These are phyloP conservation scores for Candida fluviatilis DNA, from an alignment of 805 yeast species.

Conservation along the genomic window DNA sequence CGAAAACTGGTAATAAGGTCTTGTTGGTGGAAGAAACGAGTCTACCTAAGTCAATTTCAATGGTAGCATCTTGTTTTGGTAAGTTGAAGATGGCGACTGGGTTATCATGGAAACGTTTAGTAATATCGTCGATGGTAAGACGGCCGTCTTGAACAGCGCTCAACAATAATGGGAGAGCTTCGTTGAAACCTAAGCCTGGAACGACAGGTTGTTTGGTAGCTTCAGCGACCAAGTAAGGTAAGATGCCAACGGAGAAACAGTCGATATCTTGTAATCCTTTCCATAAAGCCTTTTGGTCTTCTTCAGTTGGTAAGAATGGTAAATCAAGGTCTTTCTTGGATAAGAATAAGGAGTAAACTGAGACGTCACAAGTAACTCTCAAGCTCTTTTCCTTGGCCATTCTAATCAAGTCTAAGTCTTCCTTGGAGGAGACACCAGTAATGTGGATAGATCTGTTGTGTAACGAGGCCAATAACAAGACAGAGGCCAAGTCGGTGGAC, in stretches of 20 bases:
- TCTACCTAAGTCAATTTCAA: slow-evolving; percentile 84
- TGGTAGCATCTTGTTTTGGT: slow-evolving; percentile 71
- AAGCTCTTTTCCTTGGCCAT: slow-evolving; percentile 82
- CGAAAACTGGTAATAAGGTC: slow-evolving; percentile 18
- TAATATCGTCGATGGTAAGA: slow-evolving; percentile 69
- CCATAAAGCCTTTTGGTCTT: slow-evolving; percentile 84
- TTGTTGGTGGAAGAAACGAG: slow-evolving; percentile 35
- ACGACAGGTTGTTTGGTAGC: slow-evolving; percentile 55
- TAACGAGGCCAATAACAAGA: slow-evolving; percentile 81
- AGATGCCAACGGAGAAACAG: slow-evolving; percentile 78
- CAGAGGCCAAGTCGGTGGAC: slow-evolving; percentile 89
- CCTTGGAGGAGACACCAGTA: slow-evolving; percentile 76
- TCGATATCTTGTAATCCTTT: slow-evolving; percentile 66
- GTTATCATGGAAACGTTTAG: slow-evolving; percentile 68
- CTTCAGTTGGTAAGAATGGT: slow-evolving; percentile 69
- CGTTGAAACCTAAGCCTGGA: slow-evolving; percentile 76
- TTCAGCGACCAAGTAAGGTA: slow-evolving; percentile 70
- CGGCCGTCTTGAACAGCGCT: slow-evolving; percentile 73
- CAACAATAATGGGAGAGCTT: slow-evolving; percentile 76
- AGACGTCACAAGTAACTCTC: slow-evolving; percentile 85
- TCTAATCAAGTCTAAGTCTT: slow-evolving; percentile 77
- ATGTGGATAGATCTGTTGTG: slow-evolving; percentile 83
- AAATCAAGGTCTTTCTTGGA: slow-evolving; percentile 70
- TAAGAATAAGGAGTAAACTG: slow-evolving; percentile 73
- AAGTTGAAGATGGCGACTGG: slow-evolving; percentile 81